These are phyloP conservation scores for Globisporangium takayamanum DNA, from an alignment of 352 stramenopile species.

Conservation along the genomic window DNA sequence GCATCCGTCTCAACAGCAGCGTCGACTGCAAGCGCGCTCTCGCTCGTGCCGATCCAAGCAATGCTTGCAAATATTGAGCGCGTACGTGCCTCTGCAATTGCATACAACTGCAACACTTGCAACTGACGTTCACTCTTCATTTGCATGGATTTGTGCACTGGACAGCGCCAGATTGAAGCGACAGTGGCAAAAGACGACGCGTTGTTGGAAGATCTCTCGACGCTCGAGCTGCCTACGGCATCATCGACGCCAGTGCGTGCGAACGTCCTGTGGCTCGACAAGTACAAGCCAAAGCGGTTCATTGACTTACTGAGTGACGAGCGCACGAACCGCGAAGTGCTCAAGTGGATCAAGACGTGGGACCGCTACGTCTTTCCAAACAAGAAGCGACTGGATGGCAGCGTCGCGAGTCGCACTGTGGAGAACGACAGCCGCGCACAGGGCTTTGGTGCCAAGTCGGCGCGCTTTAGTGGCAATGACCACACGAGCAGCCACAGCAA, in stretches of 20 bases:
- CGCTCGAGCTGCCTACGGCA: conserved; percentile 4
- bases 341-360: conserved; percentile 94
- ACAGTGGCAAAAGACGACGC: conserved; percentile 28
- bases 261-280: conserved; percentile 92
- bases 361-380: conserved; percentile 92
- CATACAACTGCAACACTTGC: background rate
- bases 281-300: conserved; percentile 93
- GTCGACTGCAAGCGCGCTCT: conserved; percentile 11
- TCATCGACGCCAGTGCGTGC: conserved; percentile 3
- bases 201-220: conserved; percentile 1
- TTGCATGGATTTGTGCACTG: background rate
- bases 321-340: conserved; percentile 94
- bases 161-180: conserved; percentile 64
- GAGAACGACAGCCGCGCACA: background rate
- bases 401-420: background rate
- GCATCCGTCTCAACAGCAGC: conserved; percentile 2
- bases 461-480: background rate
- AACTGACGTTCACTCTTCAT: background rate
- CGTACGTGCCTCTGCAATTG: conserved; percentile 15
- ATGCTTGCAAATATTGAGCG: conserved; percentile 54
- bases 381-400: conserved; percentile 29
- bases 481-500: conserved; percentile 3
- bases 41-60: conserved; percentile 43
- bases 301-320: conserved; percentile 95
- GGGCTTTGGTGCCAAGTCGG: background rate